Evolutionary conservation across 495 filamentous ascomycete species (phyloP).

Genomic region (Hyaloscypha variabilis): DNA sequence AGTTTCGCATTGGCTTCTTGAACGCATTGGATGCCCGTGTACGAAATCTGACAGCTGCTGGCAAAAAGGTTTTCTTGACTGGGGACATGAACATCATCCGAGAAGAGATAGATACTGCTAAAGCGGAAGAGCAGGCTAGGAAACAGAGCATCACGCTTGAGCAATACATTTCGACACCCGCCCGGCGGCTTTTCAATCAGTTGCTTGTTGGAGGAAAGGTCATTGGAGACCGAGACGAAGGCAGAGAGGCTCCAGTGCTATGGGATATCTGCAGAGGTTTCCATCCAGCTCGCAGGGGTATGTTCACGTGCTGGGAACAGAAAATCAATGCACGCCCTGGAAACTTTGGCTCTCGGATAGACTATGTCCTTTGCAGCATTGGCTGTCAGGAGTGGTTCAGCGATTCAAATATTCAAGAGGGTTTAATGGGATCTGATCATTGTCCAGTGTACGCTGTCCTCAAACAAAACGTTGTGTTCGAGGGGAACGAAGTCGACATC

Average conservation of each 20-base stretch:
- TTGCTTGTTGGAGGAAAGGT: conserved; percentile 74
- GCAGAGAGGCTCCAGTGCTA: conserved; percentile 73
- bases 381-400: conserved; percentile 83
- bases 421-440: conserved; percentile 93
- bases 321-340: conserved; percentile 85
- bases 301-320: conserved; percentile 97
- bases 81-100: conserved; percentile 91
- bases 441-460: conserved; percentile 89
- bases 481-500: conserved; percentile 55
- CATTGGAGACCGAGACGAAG: conserved; percentile 67
- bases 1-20: conserved; percentile 81
- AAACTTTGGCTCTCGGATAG: conserved; percentile 89
- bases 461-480: conserved; percentile 59
- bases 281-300: conserved; percentile 76
- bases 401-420: conserved; percentile 93
- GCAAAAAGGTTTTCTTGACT: conserved; percentile 80
- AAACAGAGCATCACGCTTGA: conserved; percentile 68
- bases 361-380: conserved; percentile 85
- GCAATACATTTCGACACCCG: conserved; percentile 71
- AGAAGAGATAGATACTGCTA: conserved; percentile 72
- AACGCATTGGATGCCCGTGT: conserved; percentile 78
- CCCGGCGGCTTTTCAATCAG: conserved; percentile 85
- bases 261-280: conserved; percentile 87
- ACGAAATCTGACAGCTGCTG: conserved; percentile 77
- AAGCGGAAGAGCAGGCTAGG: conserved; percentile 66